Conservation (phyloP, 306 rosid genomes). For the Pueraria montana region DNA sequence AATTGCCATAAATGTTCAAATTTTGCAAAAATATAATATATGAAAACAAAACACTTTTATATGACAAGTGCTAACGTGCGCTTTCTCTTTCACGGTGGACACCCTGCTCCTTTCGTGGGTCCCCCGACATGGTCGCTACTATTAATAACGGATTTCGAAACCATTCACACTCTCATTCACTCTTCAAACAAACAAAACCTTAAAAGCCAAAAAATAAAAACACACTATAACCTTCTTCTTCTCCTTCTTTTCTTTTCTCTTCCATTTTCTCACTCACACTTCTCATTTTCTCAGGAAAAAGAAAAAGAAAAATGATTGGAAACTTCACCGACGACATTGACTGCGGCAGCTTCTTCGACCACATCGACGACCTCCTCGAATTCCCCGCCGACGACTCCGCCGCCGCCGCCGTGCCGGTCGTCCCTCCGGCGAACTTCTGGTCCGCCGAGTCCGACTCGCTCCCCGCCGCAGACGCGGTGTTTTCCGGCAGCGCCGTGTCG, state of each 20-base stretch:
- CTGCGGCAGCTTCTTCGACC: slow-evolving; percentile 85
- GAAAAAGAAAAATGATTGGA: slow-evolving; percentile 49
- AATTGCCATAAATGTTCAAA: neutral
- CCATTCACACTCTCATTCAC: slow-evolving; percentile 1
- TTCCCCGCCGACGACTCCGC: slow-evolving; percentile 55
- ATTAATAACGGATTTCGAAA: slow-evolving; percentile 25
- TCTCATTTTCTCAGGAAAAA: slow-evolving; percentile 44
- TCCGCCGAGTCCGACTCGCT: slow-evolving; percentile 52
- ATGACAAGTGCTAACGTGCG: slow-evolving; percentile 44
- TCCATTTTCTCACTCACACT: neutral
- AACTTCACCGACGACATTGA: slow-evolving; percentile 78
- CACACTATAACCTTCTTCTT: neutral
- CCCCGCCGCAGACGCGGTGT: slow-evolving; percentile 52
- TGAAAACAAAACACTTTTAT: neutral
- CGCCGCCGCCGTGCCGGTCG: neutral
- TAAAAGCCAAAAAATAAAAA: neutral
- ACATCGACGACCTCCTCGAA: slow-evolving; percentile 84
- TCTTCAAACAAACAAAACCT: neutral
- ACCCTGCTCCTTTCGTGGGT: slow-evolving; percentile 22
- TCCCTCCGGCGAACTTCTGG: slow-evolving; percentile 58
- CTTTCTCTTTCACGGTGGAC: slow-evolving; percentile 10
- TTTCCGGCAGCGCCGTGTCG: slow-evolving; percentile 56
- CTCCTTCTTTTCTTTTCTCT: neutral
- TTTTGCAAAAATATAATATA: neutral
- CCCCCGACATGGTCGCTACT: slow-evolving; percentile 20